Conservation (phyloP, 75 land plant genomes). For the Pinus albicaulis region DNA sequence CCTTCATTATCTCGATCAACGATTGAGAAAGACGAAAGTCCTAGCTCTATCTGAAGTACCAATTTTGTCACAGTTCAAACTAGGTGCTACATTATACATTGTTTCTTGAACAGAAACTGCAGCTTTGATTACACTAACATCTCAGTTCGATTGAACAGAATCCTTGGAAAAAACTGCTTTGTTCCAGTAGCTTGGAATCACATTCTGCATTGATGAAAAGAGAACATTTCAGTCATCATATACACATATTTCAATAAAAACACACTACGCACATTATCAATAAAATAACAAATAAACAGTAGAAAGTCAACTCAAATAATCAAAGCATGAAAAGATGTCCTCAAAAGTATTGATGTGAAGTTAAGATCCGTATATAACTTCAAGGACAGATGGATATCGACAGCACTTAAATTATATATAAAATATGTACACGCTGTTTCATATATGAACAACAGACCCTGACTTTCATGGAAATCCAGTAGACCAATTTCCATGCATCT, state of each 20-base stretch:
- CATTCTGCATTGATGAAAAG: slow-evolving; percentile 25
- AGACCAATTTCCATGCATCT: no score
- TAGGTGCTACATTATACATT: slow-evolving; percentile 6
- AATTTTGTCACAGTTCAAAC: slow-evolving; percentile 6
- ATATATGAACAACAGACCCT: no score
- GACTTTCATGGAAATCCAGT: no score
- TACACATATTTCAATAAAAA: background rate
- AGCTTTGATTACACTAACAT: slow-evolving; percentile 19
- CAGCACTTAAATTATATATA: no score
- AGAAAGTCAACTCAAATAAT: no score
- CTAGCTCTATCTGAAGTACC: slow-evolving; percentile 29
- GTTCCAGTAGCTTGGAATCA: slow-evolving; percentile 19
- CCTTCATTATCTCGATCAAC: slow-evolving; percentile 32
- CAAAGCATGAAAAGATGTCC: no score
- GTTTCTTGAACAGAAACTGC: slow-evolving; percentile 29
- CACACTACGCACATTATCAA: background rate
- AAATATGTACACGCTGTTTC: no score
- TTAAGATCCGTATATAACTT: no score
- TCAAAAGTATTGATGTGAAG: no score
- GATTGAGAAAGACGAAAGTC: no score
- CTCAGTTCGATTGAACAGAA: slow-evolving; percentile 3
- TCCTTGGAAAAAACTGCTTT: slow-evolving; percentile 19
- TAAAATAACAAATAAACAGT: background rate
- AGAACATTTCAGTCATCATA: background rate
- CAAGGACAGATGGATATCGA: no score